Base-by-base conservation (phyloP, 2,329 filamentous ascomycete genomes). In the Sclerotinia trifoliorum region DNA sequence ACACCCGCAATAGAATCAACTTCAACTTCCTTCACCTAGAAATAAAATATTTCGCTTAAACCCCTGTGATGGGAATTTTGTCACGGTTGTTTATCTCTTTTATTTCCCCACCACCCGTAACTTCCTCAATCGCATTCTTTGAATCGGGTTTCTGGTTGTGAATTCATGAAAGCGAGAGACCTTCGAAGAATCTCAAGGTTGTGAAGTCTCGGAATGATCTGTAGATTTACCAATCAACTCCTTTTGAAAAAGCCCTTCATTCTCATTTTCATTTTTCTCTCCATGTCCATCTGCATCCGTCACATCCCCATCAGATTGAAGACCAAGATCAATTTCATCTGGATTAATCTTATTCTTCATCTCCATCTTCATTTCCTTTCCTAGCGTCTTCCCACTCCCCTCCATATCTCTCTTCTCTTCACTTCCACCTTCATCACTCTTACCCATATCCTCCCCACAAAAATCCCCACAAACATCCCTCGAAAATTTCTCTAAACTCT, bases 311-410 rank as follows among this genome's bases (percentile, higher is more conserved):
- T 64, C 32, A 15, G 32, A 29, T 15, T 52, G 35, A 29, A 21
- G 15, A n/a, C 11, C 24, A 1, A 64, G 51, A 44, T 65, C 51
- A 65, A 65, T 65, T 39, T 65, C 63, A 56, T 65, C 51, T 2
- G 39, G 63, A 48, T 65, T 65, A 19, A 65, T 57, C 63, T 56
- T 62, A 19, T 10, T n/a, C n/a, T 5, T 26, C 24, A 54, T 29
- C 15, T 54, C 10, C 35, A 35, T 5, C 29, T 29, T 5, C 7
- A 21, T 8, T 3, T 48, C 46, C 10, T 32, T 42, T 0, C 3
- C 11, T 0, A 3, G 3, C 17, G 11, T 10, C 24, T 54, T 11
- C 21, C 10, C 42, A 21, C 6, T n/a, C 7, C 11, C 35, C 24
- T 8, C 1, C 6, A 35, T 35, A 35, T 35, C 35, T 35, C 35